Base-by-base conservation (phyloP, 108 stramenopile species). In the Craspedostauros australis region DNA sequence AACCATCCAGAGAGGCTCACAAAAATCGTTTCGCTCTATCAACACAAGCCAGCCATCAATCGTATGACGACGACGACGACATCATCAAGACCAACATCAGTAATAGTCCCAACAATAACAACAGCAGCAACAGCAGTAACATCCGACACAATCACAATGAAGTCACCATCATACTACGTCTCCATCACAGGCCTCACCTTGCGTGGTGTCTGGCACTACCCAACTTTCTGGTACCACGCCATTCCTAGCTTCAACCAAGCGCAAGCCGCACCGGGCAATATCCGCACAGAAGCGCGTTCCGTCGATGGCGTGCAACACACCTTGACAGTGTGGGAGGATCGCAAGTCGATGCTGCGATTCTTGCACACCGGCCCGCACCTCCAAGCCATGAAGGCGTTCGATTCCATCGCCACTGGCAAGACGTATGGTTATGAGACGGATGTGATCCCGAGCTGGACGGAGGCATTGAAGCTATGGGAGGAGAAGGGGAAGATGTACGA, bases 311-410 rank as follows among this genome's bases (percentile, higher is more conserved):
- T 63, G 26, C 64, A 29, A 16, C 56, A 65, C 24, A 57, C 56
- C 1, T n/a, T 63, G 9, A 45, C 52, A 6, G 53, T 54, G 8
- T 63, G 62, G 62, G 30, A 53, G 36, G 53, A 63, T 44, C 18
- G 29, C 19, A 14, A 20, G 18, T 22, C 19, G 6, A 63, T 63
- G 62, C 14, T 37, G 7, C 21, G 42, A 15, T 63, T 36, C 19
- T 33, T 63, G 39, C 14, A 24, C 9, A 8, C 42, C 2, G 62
- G 62, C 18, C 42, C 45, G 0, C 40, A 57, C 40, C 7, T n/a
- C 11, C 19, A 77, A 48, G 76, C 76, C 0, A 73, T 69, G 66
- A 61, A 73, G 46, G 63, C 66, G 14, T 58, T 64, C 20, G 37
- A 64, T 26, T 15, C 56, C 26, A 54, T 77, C 16, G 33, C 34